These are phyloP conservation scores for Trichocladium antarcticum DNA, from an alignment of 495 filamentous ascomycete species.

Conservation along the genomic window DNA sequence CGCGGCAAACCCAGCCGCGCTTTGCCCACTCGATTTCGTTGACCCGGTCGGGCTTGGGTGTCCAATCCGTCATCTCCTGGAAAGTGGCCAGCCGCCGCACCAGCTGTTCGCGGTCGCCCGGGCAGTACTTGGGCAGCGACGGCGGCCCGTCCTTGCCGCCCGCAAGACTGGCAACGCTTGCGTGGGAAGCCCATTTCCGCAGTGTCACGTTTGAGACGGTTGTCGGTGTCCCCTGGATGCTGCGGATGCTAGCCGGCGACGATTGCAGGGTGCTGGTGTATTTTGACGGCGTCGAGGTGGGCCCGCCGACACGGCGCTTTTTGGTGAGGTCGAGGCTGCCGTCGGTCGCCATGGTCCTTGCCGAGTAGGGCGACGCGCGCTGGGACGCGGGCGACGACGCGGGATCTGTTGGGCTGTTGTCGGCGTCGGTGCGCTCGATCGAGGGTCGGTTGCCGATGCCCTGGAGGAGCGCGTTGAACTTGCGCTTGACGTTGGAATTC, in stretches of 20 bases:
- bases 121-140: constrained; percentile 47
- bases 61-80: constrained; percentile 81
- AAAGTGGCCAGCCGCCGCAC: constrained; percentile 76
- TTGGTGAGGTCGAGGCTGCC: constrained; percentile 31
- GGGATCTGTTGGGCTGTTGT: background rate
- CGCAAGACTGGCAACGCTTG: background rate
- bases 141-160: background rate
- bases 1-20: constrained; percentile 79
- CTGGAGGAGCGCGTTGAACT: constrained; percentile 46
- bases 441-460: constrained; percentile 35
- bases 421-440: constrained; percentile 9
- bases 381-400: constrained; percentile 12
- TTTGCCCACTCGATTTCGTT: constrained; percentile 95
- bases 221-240: constrained; percentile 11
- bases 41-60: constrained; percentile 64
- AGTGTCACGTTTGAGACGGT: constrained; percentile 33
- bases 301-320: constrained; percentile 35
- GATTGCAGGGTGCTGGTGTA: constrained; percentile 1
- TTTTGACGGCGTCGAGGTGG: constrained; percentile 17
- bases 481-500: constrained; percentile 46
- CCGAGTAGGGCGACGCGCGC: constrained; percentile 12
- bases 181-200: constrained; percentile 32
- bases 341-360: constrained; percentile 18
- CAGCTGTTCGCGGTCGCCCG: constrained; percentile 74
- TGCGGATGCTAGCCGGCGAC: constrained; percentile 10